Conservation (phyloP, 805 yeast genomes). For the Candida ulmi region DNA sequence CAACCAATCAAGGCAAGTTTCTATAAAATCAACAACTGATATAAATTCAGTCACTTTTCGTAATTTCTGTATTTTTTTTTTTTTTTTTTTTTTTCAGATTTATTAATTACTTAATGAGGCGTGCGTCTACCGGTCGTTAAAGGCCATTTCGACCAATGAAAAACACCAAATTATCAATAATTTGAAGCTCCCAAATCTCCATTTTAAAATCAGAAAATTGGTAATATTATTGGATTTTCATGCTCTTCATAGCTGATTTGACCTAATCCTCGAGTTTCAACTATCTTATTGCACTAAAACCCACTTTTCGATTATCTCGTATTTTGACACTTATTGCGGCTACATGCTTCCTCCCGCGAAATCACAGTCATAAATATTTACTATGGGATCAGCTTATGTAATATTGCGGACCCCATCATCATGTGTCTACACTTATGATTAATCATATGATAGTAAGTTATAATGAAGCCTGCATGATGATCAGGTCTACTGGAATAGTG, state of each 20-base stretch:
- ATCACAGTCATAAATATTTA: no score
- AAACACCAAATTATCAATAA: not conserved
- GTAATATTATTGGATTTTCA: not conserved
- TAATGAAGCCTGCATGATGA: no score
- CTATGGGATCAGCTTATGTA: not conserved
- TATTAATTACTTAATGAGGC: slow-evolving; percentile 1
- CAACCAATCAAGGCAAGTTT: no score
- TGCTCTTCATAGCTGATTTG: not conserved
- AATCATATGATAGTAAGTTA: no score
- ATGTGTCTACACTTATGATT: no score
- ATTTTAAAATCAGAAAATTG: not conserved
- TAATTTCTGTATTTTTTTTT: no score
- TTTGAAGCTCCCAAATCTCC: not conserved
- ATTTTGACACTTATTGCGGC: not conserved
- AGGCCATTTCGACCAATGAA: not conserved
- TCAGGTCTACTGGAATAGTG: no score
- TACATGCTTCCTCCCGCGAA: not conserved
- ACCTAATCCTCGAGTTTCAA: not conserved
- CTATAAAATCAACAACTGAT: no score
- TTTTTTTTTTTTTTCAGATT: not conserved
- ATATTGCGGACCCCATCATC: no score
- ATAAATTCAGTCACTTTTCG: no score
- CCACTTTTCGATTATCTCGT: not conserved
- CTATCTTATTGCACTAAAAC: not conserved
- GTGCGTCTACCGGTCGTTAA: not conserved